These are phyloP conservation scores for Trichoderma brevicompactum DNA, from an alignment of 2,329 filamentous ascomycete genomes.

Conservation along the genomic window DNA sequence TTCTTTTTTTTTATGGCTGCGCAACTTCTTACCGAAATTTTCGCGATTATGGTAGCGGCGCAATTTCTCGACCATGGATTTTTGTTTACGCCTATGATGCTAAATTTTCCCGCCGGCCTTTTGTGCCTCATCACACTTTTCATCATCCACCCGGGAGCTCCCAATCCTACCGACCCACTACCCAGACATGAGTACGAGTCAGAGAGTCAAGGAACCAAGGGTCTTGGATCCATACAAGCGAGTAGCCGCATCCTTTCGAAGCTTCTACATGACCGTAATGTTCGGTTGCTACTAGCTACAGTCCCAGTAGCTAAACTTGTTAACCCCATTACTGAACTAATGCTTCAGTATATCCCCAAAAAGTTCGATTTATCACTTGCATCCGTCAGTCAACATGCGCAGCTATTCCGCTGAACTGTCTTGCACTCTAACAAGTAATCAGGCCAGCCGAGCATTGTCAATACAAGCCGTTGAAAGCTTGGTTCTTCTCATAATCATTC, in stretches of 20 bases:
- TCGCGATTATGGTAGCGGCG: conserved; percentile 10
- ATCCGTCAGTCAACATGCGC: not conserved
- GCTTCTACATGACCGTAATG: conserved; percentile 8
- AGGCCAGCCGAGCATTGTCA: conserved; percentile 15
- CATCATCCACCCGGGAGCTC: not conserved
- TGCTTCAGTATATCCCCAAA: conserved; percentile 25
- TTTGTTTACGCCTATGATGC: conserved; percentile 8
- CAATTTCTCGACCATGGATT: conserved; percentile 11
- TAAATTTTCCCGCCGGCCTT: conserved; percentile 20
- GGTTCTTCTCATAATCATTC: conserved; percentile 1
- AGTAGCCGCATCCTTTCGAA: conserved; percentile 5
- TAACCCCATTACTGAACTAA: conserved; percentile 23
- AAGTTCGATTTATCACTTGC: conserved; percentile 18
- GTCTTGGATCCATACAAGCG: conserved; percentile 1
- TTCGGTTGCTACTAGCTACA: conserved; percentile 9
- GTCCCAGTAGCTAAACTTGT: conserved; percentile 21
- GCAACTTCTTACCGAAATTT: conserved; percentile 6
- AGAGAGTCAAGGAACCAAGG: not conserved
- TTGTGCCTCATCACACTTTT: conserved; percentile 7
- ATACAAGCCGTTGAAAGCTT: conserved; percentile 20
- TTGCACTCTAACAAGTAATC: not conserved
- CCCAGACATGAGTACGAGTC: not conserved
- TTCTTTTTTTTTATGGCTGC: conserved; percentile 9
- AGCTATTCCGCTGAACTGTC: not conserved
- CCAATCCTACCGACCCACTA: not conserved